Base-by-base conservation (phyloP, 2,329 filamentous ascomycete species). In the Lachnellula cervina region DNA sequence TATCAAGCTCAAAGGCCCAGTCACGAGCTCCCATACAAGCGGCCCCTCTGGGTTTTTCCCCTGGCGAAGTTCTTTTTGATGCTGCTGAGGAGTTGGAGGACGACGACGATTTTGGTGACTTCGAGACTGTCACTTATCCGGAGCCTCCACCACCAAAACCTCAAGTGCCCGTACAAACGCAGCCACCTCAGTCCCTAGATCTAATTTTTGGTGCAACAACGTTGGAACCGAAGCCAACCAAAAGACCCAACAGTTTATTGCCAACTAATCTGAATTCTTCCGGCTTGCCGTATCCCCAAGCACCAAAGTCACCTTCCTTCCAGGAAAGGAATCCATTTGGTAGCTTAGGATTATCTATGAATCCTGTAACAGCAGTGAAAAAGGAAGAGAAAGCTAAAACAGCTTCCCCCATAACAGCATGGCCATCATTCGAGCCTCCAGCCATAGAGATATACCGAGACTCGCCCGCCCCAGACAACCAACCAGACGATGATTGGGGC, bases 21-120 rank as follows among this genome's bases (percentile, higher is more conserved):
- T 21, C 23, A n/a, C 16, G 52, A 51, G 45, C 57, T 51, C 52
- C 55, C 19, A 59, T 51, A 16, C 52, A 56, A 43, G 48, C 44
- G n/a, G 54, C 58, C 11, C 32, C 42, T 1, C 37, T 49, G 21
- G 54, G 58, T 34, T 57, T 50, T 34, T 61, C 59, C 8, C 62
- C 53, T 42, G 61, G 59, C 38, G 68, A 71, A 14, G 58, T 71
- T 16, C 49, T 71, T 7, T 71, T 71, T 54, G 69, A 71, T 62
- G 68, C 68, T 38, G 62, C 73, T 11, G 74, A 73, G 6, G 72
- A 73, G n/a, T 49, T 66, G n/a, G 52, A 59, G 21, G 71, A 74
- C 5, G 80, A 80, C 3, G 80, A 84, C 7, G 83, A 86, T 64
- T 88, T 85, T 71, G 83, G 85, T 0, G 84, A 87, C 54, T 88